These are phyloP conservation scores for Cercospora zeae-maydis DNA, from an alignment of 2,329 filamentous ascomycete genomes.

Conservation along the genomic window DNA sequence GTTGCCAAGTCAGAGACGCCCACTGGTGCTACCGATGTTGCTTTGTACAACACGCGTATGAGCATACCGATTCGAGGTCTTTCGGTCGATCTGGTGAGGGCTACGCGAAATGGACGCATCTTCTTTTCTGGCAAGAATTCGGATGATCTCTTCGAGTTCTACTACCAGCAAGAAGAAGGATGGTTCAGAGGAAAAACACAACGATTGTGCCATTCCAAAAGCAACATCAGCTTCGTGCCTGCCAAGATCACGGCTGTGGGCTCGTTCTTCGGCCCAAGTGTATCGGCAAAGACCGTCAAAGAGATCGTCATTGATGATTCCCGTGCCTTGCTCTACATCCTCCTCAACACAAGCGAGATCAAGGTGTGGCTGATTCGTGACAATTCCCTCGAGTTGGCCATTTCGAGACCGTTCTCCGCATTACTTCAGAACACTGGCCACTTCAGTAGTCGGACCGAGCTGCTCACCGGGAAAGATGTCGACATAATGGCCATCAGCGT, in stretches of 20 bases:
- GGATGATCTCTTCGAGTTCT: conserved; percentile 88
- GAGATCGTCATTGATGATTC: conserved; percentile 87
- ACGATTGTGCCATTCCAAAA: conserved; percentile 56
- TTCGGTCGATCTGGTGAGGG: conserved; percentile 68
- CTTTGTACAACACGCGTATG: conserved; percentile 87
- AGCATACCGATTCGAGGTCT: conserved; percentile 70
- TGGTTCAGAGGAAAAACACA: conserved; percentile 95
- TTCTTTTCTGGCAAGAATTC: conserved; percentile 82
- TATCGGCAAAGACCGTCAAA: conserved; percentile 58
- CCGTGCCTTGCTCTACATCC: conserved; percentile 81
- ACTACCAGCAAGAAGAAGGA: conserved; percentile 93
- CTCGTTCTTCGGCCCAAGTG: conserved; percentile 34
- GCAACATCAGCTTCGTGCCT: conserved; percentile 40
- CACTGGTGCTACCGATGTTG: conserved; percentile 67
- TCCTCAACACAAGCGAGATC: conserved; percentile 84
- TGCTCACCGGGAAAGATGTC: conserved; percentile 63
- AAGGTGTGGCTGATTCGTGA: conserved; percentile 82
- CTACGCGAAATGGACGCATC: conserved; percentile 77
- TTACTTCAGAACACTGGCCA: conserved; percentile 74
- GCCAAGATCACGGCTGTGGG: conserved; percentile 37
- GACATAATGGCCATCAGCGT: conserved; percentile 80
- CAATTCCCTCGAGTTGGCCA: conserved; percentile 56
- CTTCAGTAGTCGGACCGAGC: conserved; percentile 69
- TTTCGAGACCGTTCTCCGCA: conserved; percentile 52
- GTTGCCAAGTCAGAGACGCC: conserved; percentile 63